Base-by-base conservation (phyloP, 2,329 filamentous ascomycete species). In the Lomentospora prolificans region DNA sequence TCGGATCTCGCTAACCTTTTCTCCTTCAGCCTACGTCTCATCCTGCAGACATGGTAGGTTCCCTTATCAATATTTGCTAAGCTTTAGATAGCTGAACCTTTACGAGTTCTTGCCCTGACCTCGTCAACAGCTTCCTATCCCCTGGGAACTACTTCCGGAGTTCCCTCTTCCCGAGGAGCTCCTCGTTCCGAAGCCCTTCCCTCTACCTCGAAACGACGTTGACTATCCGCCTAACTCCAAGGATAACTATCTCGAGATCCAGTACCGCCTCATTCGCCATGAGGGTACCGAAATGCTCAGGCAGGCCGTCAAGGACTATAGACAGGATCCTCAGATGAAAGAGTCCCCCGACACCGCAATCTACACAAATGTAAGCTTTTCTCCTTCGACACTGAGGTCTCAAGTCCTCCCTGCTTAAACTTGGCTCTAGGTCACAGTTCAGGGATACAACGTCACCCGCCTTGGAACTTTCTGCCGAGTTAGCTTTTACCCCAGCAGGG, bases 261-360 rank as follows among this genome's bases (percentile, higher is more conserved):
- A 95, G 52, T 95, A 94, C 64, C 74, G 82, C 3, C 77, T 96
- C 1, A 75, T 90, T 6, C 79, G 90, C 2, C 87, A 90, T 63
- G 90, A 96, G 64, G 80, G 83, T 0, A 73, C 88, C 3, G 79
- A 86, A 10, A 78, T 84, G 1, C 73, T 96, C 0, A 79, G 90
- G 5, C 77, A 82, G 59, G 84, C 87, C 0, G 77, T 95, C 1
- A 69, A 72, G 0, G 69, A 75, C 10, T 78, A 87, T 55, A 77
- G 74, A 24, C 60, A 67, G 1, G 63, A 76, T 5, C 82, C 84
- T 0, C 59, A 64, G 0, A 81, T 82, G 68, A 67, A 67, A 10
- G 90, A 95, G 57, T 74, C 75, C 0, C 63, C 75, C 0, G 68
- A 75, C 3, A 77, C 81, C 0, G 81, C 78, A 4, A 76, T 92